A percentile compares a stretch with the other conserved stretches of the same genome.
phyloP scores from a whole-genome alignment of 345 rosid genomes.

The Cochlearia excelsa region DNA sequence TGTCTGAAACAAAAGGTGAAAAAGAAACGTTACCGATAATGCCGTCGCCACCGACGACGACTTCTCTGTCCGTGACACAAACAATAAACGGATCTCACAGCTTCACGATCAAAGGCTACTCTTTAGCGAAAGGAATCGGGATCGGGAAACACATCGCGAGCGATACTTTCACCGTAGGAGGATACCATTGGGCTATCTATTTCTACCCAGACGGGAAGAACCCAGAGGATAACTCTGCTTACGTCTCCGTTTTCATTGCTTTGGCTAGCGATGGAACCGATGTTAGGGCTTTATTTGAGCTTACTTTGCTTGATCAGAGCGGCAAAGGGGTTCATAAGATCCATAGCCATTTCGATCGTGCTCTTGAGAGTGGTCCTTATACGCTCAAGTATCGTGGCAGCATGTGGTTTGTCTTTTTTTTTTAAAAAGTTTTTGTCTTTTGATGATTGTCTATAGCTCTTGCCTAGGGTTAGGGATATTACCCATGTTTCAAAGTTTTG shows the following conservation, averaged over 20 bases:
- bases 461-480: too few species aligned
- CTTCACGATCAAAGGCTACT: conserved; percentile 81
- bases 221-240: conserved; percentile 73
- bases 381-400: conserved; percentile 89
- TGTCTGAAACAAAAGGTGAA: background rate
- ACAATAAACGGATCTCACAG: conserved; percentile 85
- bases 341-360: conserved; percentile 86
- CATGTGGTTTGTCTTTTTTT: conserved; percentile 63
- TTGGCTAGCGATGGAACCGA: conserved; percentile 95
- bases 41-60: conserved; percentile 59
- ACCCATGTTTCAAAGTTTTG: too few species aligned
- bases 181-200: conserved; percentile 88
- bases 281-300: conserved; percentile 83
- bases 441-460: too few species aligned
- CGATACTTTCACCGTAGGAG: conserved; percentile 80
- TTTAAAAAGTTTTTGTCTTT: background rate
- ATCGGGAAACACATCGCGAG: conserved; percentile 90
- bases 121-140: conserved; percentile 88
- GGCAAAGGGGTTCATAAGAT: conserved; percentile 86
- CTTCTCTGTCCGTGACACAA: conserved; percentile 74
- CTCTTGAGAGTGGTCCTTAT: conserved; percentile 89
- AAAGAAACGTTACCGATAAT: conserved; percentile 17
- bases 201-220: conserved; percentile 92
- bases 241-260: conserved; percentile 86
- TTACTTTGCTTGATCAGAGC: conserved; percentile 76